phyloP scores from a whole-genome alignment of 768 basidiomycete species.

The Cubamyces sp. region DNA sequence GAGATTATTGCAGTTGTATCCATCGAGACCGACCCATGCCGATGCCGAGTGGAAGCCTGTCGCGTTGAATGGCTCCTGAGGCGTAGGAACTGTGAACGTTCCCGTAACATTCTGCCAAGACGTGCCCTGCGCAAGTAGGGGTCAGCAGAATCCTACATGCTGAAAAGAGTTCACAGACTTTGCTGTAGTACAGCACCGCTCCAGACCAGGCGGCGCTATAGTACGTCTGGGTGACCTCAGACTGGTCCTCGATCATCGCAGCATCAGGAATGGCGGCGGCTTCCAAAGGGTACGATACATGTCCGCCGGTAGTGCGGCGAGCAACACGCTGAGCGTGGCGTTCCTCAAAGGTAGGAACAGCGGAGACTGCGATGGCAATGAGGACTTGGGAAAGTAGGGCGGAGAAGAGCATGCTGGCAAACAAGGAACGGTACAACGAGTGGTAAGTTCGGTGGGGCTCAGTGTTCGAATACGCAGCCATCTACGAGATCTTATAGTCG shows the following conservation, averaged over 20 bases:
- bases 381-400: constrained; percentile 30
- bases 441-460: not conserved
- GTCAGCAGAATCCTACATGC: not conserved
- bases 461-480: no score
- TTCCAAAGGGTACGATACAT: constrained; percentile 17
- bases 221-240: constrained; percentile 25
- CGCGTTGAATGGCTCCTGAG: constrained; percentile 32
- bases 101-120: constrained; percentile 37
- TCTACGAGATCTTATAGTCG: no score
- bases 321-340: constrained; percentile 29
- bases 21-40: constrained; percentile 44
- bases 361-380: constrained; percentile 31
- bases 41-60: constrained; percentile 35
- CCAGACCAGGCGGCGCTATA: constrained; percentile 44
- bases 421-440: constrained; percentile 1
- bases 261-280: not conserved
- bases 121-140: constrained; percentile 33
- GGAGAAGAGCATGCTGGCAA: constrained; percentile 25
- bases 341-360: constrained; percentile 27
- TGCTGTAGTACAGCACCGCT: constrained; percentile 34
- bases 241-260: constrained; percentile 20
- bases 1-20: constrained; percentile 41
- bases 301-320: constrained; percentile 26
- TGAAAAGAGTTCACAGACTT: constrained; percentile 19
- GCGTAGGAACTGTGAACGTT: constrained; percentile 41